Evolutionary conservation across 129 eudicot genomes (phyloP), one percentile per base, ranked within the genome.

Genomic region (Artemisia argyi): DNA sequence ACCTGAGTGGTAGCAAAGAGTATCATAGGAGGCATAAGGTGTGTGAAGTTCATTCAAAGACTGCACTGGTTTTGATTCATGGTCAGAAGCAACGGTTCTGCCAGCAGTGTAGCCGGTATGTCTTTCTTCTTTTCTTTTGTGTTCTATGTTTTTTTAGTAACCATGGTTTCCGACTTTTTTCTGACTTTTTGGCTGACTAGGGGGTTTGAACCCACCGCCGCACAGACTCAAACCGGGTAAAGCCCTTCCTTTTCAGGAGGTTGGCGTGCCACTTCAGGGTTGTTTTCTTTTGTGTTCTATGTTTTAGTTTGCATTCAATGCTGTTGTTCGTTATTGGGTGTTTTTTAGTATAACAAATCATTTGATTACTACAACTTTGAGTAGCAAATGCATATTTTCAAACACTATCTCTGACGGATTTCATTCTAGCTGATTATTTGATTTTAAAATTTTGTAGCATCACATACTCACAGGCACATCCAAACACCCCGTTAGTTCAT

Each of bases 91-190:
- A 87, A 72, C 85, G 93, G 11, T 87, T 87, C 75, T 87, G 93
- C 70, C 93, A 87, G 78, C 93, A 87, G 72, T 87, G 93, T 73
- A 87, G 93, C 72, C 82, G 93, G 93, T 87, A 79, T 28, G 11
- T 5, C 2, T 77, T 39, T 2, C 65, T 22, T 52, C 1, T 18
- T 73, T 66, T 39, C 4, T 67, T 76, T 76, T 67, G 7, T 66
- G 61, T 35, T 59, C 13, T 72, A 32, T 32, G 42, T 30, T 14
- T 54, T 5, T 44, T 20, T 1, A 16, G 9, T 28, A 7, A 10
- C 47, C 56, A 46, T 28, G 52, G 22, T 22, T 24, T 5, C 46
- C 46, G 46, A 6, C 46, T 39, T 39, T 35, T 22, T 39, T 39
- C 46, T 7, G 46, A 39, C 46, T 39, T 6, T 39, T 39, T 39